These are phyloP conservation scores for Xylaria sp. DNA, from an alignment of 2,329 filamentous ascomycete species.

Conservation along the genomic window DNA sequence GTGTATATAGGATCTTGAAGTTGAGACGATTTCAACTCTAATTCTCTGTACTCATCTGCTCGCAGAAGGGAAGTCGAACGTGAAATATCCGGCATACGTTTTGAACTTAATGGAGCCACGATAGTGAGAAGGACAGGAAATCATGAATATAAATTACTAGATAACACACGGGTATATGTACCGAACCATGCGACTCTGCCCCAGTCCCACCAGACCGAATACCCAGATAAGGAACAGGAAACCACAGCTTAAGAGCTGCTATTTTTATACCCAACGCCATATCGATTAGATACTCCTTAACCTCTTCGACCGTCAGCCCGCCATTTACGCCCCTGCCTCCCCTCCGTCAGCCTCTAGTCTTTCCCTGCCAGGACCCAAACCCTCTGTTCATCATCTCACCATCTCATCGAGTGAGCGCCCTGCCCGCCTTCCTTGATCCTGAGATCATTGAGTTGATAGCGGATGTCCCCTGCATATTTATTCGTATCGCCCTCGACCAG, in stretches of 20 bases:
- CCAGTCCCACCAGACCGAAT: slow-evolving; percentile 1
- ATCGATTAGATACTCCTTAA: background rate
- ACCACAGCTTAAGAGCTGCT: background rate
- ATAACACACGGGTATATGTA: slow-evolving; percentile 23
- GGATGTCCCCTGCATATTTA: slow-evolving; percentile 21
- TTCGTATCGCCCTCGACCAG: slow-evolving; percentile 13
- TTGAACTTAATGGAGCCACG: background rate
- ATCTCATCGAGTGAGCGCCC: background rate
- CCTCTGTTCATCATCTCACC: background rate
- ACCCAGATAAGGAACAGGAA: background rate
- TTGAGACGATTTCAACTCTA: background rate
- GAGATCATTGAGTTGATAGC: slow-evolving; percentile 12
- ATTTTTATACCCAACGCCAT: slow-evolving; percentile 1
- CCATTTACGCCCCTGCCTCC: background rate
- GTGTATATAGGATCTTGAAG: background rate
- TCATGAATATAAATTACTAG: background rate
- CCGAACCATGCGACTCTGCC: background rate
- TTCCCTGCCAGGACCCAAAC: background rate
- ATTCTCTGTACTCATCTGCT: background rate
- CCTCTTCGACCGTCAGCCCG: background rate
- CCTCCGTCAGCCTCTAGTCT: background rate
- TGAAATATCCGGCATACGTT: background rate
- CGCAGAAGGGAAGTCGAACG: background rate
- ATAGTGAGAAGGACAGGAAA: background rate
- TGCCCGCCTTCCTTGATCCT: background rate